A percentile compares a stretch with the other conserved stretches of the same genome.
phyloP scores from a whole-genome alignment of 192 early-diverging fungal genomes.

The Gorgonomyces haynaldii region DNA sequence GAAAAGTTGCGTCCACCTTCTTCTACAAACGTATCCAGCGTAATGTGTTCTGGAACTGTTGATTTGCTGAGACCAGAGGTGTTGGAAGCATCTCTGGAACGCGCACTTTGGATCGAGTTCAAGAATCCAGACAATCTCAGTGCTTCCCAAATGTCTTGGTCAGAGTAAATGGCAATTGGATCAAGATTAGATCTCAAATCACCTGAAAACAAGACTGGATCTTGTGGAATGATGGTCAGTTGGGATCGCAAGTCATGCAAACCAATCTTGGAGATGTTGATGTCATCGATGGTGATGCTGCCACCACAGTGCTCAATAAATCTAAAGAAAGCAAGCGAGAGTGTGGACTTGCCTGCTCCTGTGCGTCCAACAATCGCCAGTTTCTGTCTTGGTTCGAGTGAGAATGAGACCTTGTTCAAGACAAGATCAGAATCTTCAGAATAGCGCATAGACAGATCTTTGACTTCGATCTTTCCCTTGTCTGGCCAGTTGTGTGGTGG shows the following conservation, averaged over 20 bases:
- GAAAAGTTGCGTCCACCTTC: constrained; percentile 32
- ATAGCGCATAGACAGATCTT: constrained; percentile 63
- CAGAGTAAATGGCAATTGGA: constrained; percentile 33
- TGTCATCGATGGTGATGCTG: constrained; percentile 56
- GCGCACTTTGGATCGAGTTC: neutral
- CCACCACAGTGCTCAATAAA: constrained; percentile 63
- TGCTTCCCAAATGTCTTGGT: constrained; percentile 11
- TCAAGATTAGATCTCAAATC: constrained; percentile 57
- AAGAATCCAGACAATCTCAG: neutral
- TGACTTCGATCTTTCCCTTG: constrained; percentile 56
- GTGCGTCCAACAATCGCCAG: constrained; percentile 50
- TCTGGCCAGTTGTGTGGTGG: constrained; percentile 43
- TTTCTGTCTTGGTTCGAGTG: constrained; percentile 25
- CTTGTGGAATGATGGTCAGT: constrained; percentile 87
- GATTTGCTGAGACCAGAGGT: neutral
- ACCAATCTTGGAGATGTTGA: constrained; percentile 64
- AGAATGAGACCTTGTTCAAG: constrained; percentile 31
- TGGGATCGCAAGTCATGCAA: constrained; percentile 64
- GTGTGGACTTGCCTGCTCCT: constrained; percentile 63
- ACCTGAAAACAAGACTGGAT: constrained; percentile 51
- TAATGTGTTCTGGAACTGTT: neutral
- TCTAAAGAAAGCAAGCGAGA: constrained; percentile 64
- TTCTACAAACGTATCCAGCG: constrained; percentile 24
- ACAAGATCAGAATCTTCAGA: constrained; percentile 54
- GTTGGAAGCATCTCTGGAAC: constrained; percentile 2